Conservation (phyloP, 2,329 filamentous ascomycete genomes). For the Dactylellina sp. region DNA sequence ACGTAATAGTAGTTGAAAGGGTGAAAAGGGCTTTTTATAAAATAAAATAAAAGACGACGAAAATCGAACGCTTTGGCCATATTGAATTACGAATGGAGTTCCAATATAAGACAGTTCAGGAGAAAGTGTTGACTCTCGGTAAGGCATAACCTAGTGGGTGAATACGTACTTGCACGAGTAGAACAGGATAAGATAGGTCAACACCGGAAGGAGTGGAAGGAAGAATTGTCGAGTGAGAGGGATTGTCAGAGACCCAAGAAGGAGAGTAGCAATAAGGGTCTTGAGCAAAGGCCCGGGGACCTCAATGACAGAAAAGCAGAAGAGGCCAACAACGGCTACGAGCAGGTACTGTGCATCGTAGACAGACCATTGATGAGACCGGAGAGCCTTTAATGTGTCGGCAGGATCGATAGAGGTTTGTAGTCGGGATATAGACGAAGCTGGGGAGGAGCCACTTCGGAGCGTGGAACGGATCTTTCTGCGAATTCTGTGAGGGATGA, state of each 20-base stretch:
- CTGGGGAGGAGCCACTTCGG: constrained; percentile 74
- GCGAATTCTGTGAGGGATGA: constrained; percentile 58
- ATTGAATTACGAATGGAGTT: constrained; percentile 26
- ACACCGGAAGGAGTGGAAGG: constrained; percentile 84
- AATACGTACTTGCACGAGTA: constrained; percentile 85
- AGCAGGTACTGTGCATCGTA: constrained; percentile 88
- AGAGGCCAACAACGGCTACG: constrained; percentile 78
- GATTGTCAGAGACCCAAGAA: constrained; percentile 78
- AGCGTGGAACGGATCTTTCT: constrained; percentile 76
- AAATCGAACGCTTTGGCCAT: neutral
- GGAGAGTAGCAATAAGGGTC: constrained; percentile 75
- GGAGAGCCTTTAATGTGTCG: constrained; percentile 80
- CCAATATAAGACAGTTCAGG: neutral
- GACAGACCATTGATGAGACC: constrained; percentile 80
- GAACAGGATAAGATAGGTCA: constrained; percentile 89
- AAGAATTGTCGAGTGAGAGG: constrained; percentile 92
- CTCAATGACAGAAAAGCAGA: constrained; percentile 85
- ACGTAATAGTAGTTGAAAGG: too few species aligned
- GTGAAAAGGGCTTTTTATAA: too few species aligned
- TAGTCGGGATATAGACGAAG: constrained; percentile 79
- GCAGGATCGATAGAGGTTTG: constrained; percentile 84
- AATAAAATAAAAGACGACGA: neutral
- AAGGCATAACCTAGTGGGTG: neutral
- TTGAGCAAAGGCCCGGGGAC: constrained; percentile 81
- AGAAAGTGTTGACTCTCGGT: neutral